Percentiles rank a stretch among this genome's conserved stretches.
Conservation (phyloP, 495 filamentous ascomycete genomes). For the Aspergillus bridgeri region DNA sequence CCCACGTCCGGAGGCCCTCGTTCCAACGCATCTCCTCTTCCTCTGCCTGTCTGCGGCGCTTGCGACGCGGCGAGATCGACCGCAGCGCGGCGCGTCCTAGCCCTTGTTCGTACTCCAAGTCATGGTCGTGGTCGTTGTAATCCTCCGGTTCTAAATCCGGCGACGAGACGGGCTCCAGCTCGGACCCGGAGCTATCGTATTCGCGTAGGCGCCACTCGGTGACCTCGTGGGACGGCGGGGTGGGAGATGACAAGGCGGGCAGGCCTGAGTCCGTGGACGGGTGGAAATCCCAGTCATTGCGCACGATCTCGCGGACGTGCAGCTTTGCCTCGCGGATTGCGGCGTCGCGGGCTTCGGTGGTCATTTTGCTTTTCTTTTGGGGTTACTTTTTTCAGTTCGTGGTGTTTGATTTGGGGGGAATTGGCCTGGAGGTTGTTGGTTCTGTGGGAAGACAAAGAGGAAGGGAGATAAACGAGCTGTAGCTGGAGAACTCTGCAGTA, state of each 20-base stretch:
- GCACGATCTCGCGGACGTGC: conserved; percentile 40
- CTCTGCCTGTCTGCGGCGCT: conserved; percentile 55
- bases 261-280: conserved; percentile 26
- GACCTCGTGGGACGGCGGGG: conserved; percentile 27
- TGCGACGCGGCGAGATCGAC: conserved; percentile 43
- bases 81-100: neutral
- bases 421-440: neutral
- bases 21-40: conserved; percentile 79
- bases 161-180: conserved; percentile 37
- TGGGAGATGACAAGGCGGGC: conserved; percentile 25
- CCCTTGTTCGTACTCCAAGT: neutral
- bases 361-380: conserved; percentile 10
- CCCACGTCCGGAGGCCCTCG: conserved; percentile 70
- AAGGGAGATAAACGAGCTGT: neutral
- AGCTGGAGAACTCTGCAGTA: neutral
- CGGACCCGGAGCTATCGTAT: conserved; percentile 43
- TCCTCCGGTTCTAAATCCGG: neutral
- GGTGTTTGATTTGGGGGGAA: neutral
- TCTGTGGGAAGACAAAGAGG: neutral
- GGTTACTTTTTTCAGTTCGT: neutral
- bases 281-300: conserved; percentile 44
- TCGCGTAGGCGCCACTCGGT: conserved; percentile 42
- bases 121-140: neutral
- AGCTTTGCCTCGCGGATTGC: conserved; percentile 43
- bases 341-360: conserved; percentile 35